Evolutionary conservation across 306 rosid species (phyloP).

Genomic region (Benincasa hispida): DNA sequence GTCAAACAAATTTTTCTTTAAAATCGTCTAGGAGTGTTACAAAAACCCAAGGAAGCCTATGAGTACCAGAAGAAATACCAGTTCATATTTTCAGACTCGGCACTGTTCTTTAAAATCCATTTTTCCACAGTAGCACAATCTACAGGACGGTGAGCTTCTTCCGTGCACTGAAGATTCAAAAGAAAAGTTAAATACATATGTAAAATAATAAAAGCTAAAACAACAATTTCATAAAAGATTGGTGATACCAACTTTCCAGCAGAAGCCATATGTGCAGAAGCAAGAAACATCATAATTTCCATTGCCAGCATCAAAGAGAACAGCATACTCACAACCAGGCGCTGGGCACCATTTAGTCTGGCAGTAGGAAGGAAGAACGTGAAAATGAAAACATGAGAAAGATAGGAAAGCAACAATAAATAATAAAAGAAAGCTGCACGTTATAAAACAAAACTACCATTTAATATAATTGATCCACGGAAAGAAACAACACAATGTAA

Average conservation of each 20-base stretch:
- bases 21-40: neutral
- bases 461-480: neutral
- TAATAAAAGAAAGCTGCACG: neutral
- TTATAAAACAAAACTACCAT: neutral
- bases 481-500: neutral
- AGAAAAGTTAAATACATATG: neutral
- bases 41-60: neutral
- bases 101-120: constrained; percentile 62
- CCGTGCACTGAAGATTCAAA: constrained; percentile 28
- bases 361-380: neutral
- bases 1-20: neutral
- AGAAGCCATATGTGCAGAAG: constrained; percentile 53
- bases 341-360: constrained; percentile 94
- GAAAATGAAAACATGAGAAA: neutral
- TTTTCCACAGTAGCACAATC: constrained; percentile 60
- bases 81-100: constrained; percentile 66
- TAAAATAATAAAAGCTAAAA: neutral
- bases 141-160: constrained; percentile 88
- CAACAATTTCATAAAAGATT: neutral
- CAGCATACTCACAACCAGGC: constrained; percentile 66
- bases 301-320: constrained; percentile 43
- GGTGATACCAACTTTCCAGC: constrained; percentile 43
- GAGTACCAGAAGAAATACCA: constrained; percentile 19
- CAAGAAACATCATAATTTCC: constrained; percentile 54
- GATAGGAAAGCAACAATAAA: neutral